Percentiles rank a stretch among this genome's conserved stretches.
Evolutionary conservation across 352 stramenopile genomes (phyloP).

Genomic region (Globisporangium cystogenes): DNA sequence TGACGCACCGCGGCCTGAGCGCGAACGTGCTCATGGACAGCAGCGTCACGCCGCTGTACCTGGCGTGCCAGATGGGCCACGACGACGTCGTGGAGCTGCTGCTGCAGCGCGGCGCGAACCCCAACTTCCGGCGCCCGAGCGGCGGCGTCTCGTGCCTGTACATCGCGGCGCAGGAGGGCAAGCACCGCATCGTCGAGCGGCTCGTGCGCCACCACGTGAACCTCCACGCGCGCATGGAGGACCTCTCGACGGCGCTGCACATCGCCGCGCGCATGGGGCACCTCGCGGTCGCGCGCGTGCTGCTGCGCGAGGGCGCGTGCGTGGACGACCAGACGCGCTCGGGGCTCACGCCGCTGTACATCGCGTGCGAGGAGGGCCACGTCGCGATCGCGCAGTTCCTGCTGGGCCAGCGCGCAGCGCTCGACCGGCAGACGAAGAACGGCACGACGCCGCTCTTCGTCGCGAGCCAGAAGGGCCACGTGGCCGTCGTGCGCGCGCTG

Average conservation of each 20-base stretch:
- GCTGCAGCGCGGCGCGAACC: conserved; percentile 46
- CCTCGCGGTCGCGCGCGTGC: conserved; percentile 34
- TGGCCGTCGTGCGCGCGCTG: conserved; percentile 44
- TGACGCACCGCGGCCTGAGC: conserved; percentile 43
- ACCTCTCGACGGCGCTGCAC: conserved; percentile 68
- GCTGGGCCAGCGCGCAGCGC: conserved; percentile 23
- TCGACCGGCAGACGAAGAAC: conserved; percentile 40
- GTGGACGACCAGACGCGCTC: conserved; percentile 76
- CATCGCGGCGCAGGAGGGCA: conserved; percentile 76
- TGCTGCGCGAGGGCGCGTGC: conserved; percentile 45
- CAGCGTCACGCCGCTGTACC: conserved; percentile 75
- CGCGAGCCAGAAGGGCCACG: conserved; percentile 67
- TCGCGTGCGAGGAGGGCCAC: conserved; percentile 82
- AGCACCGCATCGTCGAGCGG: conserved; percentile 48
- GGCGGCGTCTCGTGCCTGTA: conserved; percentile 76
- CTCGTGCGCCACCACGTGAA: conserved; percentile 45
- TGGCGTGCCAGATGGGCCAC: conserved; percentile 83
- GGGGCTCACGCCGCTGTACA: conserved; percentile 73
- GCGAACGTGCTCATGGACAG: conserved; percentile 76
- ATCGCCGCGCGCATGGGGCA: conserved; percentile 81
- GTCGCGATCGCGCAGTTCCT: conserved; percentile 53
- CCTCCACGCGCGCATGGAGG: conserved; percentile 68
- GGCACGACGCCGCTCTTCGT: conserved; percentile 73
- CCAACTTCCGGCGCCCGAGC: conserved; percentile 51
- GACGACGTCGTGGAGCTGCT: conserved; percentile 52